Base-by-base conservation (phyloP, 805 yeast genomes). In the Wickerhamiella parazyma region DNA sequence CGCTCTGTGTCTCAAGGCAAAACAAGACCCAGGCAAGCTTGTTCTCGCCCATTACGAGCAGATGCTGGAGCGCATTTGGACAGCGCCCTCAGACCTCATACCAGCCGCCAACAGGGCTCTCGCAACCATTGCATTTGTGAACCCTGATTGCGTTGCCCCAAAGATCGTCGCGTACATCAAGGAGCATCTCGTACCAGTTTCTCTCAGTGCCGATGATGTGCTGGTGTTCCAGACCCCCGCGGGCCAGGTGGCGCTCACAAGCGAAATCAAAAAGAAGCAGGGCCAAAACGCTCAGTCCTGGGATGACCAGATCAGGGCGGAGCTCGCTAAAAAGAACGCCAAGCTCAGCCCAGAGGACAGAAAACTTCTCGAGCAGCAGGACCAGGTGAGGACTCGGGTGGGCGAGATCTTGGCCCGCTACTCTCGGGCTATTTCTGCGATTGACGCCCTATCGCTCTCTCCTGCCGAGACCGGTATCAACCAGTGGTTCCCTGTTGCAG, bases 291-390 rank as follows among this genome's bases (percentile, higher is more conserved):
- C 31, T 7, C 19, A 29, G 24, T 35, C 36, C 14, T 89, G 97
- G 97, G 98, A 91, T 57, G 86, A 79, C 51, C 72, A 73, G 41
- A 71, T 91, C 25, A 75, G 89, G 53, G 75, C 76, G 49, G 89
- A 85, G 55, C 67, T 86, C 29, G 77, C 80, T 1, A 68, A 69
- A 42, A 76, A 76, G 57, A 55, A 55, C 8, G 46, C 42, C 10
- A 52, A 80, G 55, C 65, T 78, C 33, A 70, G 93, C 2, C 79
- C 76, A 50, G 96, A 87, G 55, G 94, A 91, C 47, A 81, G 75
- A 48, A 64, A 55, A 0, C 89, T 84, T 55, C 51, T 86, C 17
- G 65, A 59, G 0, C 70, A 72, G 49, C 97, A 91, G 58, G 56
- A 72, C 0, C 56, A 48, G 2, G 70, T 80, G 19, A 71, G 95